Base-by-base conservation (phyloP, 192 early-diverging fungal genomes). In the Mortierella hygrophila region DNA sequence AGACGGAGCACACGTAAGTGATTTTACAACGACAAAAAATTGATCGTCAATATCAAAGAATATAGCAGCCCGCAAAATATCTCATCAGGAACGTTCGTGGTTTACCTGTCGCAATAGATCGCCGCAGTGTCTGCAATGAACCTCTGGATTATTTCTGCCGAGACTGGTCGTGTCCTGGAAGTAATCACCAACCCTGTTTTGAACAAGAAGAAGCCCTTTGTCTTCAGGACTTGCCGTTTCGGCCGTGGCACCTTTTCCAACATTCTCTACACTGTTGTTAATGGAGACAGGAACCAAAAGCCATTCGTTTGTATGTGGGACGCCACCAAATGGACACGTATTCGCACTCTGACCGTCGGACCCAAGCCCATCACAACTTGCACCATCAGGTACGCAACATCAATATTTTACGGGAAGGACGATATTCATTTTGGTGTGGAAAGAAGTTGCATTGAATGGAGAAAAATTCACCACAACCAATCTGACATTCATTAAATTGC, bases 331-430 rank as follows among this genome's bases (percentile, higher is more conserved):
- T 93, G 91, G 90, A 90, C 92, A 26, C 90, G 90, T 55, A 75
- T 92, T 23, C 81, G 89, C 32, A 88, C 90, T 26, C 81, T 89
- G 46, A 75, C 81, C 9, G 90, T 95, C 15, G 87, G 88, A 26
- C 75, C 87, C 20, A 94, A 90, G 72, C 94, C 93, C 7, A 90
- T 95, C 55, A 95, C 93, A 20, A 88, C 94, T 10, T 94, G 94
- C 63, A 80, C 91, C 42, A 88, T 95, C 57, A 94, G 93, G 93
- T 95, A 85, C 15, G 40, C 8, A 38, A 41, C 11, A 1, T 69
- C 26, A 15, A 15, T 8, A 29, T 1, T 15, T 29, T 11, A 16
- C 11, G 3, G 18, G 4, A 52, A 6, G 10, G 11, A 11, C 2
- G n/a, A 11, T 3, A 7, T n/a, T n/a, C 26, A 57, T 10, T 11